Conservation (phyloP, 2,329 filamentous ascomycete species). For the Sclerotinia spermophila region DNA sequence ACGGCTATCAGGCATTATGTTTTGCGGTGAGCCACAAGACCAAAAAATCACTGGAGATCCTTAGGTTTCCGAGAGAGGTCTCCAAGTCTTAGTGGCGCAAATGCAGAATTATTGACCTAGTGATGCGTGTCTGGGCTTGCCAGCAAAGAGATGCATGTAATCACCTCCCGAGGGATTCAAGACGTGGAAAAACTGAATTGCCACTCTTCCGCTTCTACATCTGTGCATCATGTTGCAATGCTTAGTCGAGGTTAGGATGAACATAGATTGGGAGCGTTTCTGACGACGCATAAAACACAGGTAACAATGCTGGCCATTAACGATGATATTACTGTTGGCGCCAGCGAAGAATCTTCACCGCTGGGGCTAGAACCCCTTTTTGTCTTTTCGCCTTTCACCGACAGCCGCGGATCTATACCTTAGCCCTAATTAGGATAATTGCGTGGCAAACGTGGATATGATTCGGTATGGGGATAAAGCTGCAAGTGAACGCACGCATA, state of each 20-base stretch:
- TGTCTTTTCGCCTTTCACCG: constrained; percentile 17
- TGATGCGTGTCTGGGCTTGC: background rate
- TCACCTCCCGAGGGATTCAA: background rate
- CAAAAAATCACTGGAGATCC: background rate
- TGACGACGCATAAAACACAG: background rate
- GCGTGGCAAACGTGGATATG: constrained; percentile 13
- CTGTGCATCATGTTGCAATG: constrained; percentile 5
- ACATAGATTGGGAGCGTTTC: background rate
- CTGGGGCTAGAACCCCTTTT: constrained; percentile 13
- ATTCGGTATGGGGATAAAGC: constrained; percentile 13
- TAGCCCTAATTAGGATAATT: constrained; percentile 3
- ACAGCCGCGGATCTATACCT: constrained; percentile 4
- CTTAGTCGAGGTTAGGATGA: background rate
- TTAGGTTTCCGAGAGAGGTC: background rate
- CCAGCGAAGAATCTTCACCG: constrained; percentile 18
- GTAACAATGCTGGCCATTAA: background rate
- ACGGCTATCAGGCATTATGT: background rate
- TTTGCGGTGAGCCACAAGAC: background rate
- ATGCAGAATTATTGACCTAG: background rate
- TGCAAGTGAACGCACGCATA: constrained; percentile 18
- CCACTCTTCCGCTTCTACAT: background rate
- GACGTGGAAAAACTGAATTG: constrained; percentile 1
- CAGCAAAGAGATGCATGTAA: constrained; percentile 7
- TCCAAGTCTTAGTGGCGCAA: background rate
- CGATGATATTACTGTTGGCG: constrained; percentile 7